phyloP scores from a whole-genome alignment of 176 grass and related monocot species.

The Carex parvula region DNA sequence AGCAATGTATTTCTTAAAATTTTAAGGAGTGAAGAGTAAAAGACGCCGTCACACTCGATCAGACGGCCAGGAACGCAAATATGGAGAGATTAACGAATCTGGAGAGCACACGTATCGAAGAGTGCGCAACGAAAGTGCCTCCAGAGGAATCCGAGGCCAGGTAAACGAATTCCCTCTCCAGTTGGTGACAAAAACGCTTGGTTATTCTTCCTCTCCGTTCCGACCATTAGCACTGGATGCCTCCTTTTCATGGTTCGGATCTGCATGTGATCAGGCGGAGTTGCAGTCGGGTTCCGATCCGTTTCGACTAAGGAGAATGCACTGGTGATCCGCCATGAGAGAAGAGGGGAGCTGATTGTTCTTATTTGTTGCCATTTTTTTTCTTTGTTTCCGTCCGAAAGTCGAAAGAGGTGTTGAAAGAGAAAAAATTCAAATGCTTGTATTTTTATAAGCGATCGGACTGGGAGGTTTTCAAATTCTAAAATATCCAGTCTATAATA shows the following conservation, averaged over 20 bases:
- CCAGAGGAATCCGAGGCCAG: constrained; percentile 48
- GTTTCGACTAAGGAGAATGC: constrained; percentile 34
- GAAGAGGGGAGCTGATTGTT: constrained; percentile 43
- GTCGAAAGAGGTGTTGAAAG: too few relatives aligned
- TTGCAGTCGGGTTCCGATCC: neutral
- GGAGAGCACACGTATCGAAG: constrained; percentile 64
- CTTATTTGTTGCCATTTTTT: neutral
- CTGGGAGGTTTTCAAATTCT: too few relatives aligned
- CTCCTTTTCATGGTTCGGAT: neutral
- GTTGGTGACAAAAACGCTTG: constrained; percentile 47
- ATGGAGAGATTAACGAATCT: constrained; percentile 48
- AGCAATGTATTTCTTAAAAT: too few relatives aligned
- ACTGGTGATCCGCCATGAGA: constrained; percentile 66
- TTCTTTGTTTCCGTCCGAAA: too few relatives aligned
- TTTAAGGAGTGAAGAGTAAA: too few relatives aligned
- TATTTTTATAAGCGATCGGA: too few relatives aligned
- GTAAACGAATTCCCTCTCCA: constrained; percentile 54
- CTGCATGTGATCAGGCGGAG: neutral
- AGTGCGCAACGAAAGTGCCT: constrained; percentile 56
- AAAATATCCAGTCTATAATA: too few relatives aligned
- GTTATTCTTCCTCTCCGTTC: neutral
- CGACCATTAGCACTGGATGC: constrained; percentile 13
- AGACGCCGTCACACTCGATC: neutral
- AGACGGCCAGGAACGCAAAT: neutral
- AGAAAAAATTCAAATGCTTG: too few relatives aligned